Evolutionary conservation across 306 rosid species (phyloP), one percentile per base, ranked within the genome.

Genomic region (Cicer judaicum): DNA sequence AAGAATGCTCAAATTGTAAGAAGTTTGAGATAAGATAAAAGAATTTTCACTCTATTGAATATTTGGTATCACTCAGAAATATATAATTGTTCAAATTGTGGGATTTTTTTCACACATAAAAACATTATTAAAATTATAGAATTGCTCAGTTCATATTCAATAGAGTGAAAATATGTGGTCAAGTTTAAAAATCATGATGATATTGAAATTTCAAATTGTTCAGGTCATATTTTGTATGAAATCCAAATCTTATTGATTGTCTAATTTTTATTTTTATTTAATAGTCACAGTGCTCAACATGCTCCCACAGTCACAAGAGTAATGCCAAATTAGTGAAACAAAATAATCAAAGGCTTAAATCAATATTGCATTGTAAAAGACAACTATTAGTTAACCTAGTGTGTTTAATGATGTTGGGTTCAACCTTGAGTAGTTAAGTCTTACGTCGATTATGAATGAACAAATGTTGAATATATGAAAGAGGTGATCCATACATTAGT

Each of bases 1-100:
- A 71, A 74, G 77, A 71, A 7, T 79, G 64, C 78, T 79, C 75
- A 54, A 69, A 76, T 82, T 79, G 86, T 81, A 71, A 78, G 66
- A 75, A 83, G 68, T 21, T 53, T 50, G 3, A 59, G 70, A 55
- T 54, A 62, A 62, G 77, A 54, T 63, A 13, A 55, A 64, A 81
- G 75, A 59, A 76, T 60, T 76, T 29, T 53, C 68, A 77, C 18
- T 81, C 38, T 60, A 42, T 24, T 64, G 47, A 55, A 80, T 78
- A 18, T 46, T 75, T 74, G 36, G 44, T 55, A 19, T 72, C 15
- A 48, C 55, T 43, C 47, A 48, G 4, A 24, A 24, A 3, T 24
- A 24, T 24, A 55, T 39, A 50, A 42, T 67, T 36, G 39, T 34
- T 19, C 42, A 19, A 39, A 63, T 9, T 12, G 44, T 39, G 8